Base-by-base conservation (phyloP, 345 rosid species). In the Eucalyptus pauciflora region DNA sequence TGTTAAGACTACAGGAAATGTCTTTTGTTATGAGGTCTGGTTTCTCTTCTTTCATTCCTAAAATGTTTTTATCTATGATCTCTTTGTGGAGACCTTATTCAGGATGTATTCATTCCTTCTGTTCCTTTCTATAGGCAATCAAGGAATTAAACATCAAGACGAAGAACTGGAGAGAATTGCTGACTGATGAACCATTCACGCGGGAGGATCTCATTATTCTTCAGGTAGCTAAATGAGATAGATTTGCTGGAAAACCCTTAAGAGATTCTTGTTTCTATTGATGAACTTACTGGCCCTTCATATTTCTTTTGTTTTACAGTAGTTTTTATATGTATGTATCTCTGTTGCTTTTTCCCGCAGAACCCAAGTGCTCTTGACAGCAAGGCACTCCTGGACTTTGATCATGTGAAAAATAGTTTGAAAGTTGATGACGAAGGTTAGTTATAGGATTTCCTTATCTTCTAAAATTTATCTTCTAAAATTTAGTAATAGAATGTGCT, bases 111-210 rank as follows among this genome's bases (percentile, higher is more conserved):
- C 76, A 87, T 87, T 86, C 43, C 50, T 64, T 43, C 90, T 31
- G 52, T 18, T 79, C 49, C 41, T 27, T 86, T 86, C 67, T 90
- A 13, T 88, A 98, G 99, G 99, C 99, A 51, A 91, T 96, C 89
- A 97, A 96, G 92, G 99, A 98, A 86, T 91, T 97, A 85, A 97
- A 97, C 91, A 94, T 98, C 93, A 97, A 96, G 95, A 95, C 96
- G 79, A 98, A 96, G 93, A 97, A 95, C 91, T 97, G 97, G 98
- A 97, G 93, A 90, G 99, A 97, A 92, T 96, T 98, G 83, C 93
- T 96, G 17, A 97, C 98, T 13, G 99, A 97, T 69, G 98, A 94
- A 90, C 94, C 96, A 33, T 97, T 96, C 92, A 91, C 94, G 41
- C 95, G 93, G 92, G 96, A 94, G n/a, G 98, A 97, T 90, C 93